These are phyloP conservation scores for Paecilomyces sp. DNA, from an alignment of 2,329 filamentous ascomycete species.

Conservation along the genomic window DNA sequence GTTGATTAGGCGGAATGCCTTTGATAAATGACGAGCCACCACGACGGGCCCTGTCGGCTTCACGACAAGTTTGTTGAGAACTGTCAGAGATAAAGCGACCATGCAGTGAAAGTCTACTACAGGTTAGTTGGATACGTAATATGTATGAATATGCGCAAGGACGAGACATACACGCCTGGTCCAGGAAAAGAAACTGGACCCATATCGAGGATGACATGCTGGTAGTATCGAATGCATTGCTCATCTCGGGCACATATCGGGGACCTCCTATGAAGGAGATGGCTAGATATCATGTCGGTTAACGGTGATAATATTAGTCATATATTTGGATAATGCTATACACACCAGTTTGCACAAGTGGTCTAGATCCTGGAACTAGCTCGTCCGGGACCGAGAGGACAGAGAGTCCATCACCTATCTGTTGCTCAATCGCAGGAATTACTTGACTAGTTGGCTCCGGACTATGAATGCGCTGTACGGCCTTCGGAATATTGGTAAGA, in stretches of 20 bases:
- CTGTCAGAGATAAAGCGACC: conserved; percentile 2
- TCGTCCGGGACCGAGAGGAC: not conserved
- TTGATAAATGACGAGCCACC: conserved; percentile 3
- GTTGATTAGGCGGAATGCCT: conserved; percentile 4
- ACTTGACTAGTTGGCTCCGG: not conserved
- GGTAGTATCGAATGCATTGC: conserved; percentile 1
- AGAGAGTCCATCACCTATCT: conserved; percentile 2
- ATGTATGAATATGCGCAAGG: not conserved
- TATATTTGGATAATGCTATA: not conserved
- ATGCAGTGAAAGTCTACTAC: conserved; percentile 5
- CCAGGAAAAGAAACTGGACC: conserved; percentile 4
- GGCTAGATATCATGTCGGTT: not conserved
- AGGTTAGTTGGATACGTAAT: not conserved
- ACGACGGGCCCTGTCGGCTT: not conserved
- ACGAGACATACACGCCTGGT: conserved; percentile 4
- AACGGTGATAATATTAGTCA: not conserved
- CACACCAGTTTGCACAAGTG: conserved; percentile 3
- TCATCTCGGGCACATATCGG: conserved; percentile 2
- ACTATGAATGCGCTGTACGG: not conserved
- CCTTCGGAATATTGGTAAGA: not conserved
- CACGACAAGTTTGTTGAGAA: not conserved
- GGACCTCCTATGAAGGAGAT: conserved; percentile 4
- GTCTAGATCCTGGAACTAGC: conserved; percentile 1
- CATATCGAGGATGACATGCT: not conserved
- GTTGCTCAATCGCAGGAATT: not conserved